A percentile compares a stretch with the other conserved stretches of the same genome.
These are phyloP conservation scores for Ustilago xerochloae DNA, from an alignment of 1,284 basidiomycete genomes.

Conservation along the genomic window DNA sequence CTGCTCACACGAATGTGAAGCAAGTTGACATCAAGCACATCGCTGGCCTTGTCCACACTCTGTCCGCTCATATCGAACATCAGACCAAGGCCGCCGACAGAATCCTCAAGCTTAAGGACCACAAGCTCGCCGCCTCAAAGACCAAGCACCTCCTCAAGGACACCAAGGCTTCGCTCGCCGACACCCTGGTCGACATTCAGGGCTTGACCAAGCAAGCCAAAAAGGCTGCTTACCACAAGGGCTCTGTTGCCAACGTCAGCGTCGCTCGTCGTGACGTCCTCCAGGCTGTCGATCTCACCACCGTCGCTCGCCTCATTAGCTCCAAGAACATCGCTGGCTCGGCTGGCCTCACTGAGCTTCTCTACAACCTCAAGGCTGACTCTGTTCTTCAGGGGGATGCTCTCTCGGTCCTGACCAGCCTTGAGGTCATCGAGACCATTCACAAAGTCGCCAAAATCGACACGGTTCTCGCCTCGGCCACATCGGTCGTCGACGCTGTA, in stretches of 20 bases:
- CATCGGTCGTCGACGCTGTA: conserved; percentile 7
- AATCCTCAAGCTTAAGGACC: conserved; percentile 17
- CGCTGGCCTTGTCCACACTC: conserved; percentile 28
- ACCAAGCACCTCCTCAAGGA: conserved; percentile 5
- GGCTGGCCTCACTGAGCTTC: neutral
- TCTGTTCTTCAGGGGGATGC: conserved; percentile 14
- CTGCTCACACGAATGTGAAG: conserved; percentile 2
- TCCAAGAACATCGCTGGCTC: conserved; percentile 7
- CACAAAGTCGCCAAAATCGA: conserved; percentile 18
- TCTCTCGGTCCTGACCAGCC: conserved; percentile 9
- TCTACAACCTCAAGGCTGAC: conserved; percentile 8
- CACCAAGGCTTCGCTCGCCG: conserved; percentile 5
- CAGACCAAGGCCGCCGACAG: conserved; percentile 10
- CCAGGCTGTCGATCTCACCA: neutral
- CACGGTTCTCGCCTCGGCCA: conserved; percentile 11
- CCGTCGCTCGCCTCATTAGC: conserved; percentile 1
- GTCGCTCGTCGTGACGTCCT: neutral
- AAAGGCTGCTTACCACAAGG: neutral
- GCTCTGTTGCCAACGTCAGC: neutral
- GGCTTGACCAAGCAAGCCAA: neutral
- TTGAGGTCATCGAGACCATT: conserved; percentile 8
- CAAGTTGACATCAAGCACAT: conserved; percentile 26
- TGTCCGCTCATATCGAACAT: conserved; percentile 29
- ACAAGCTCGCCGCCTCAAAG: conserved; percentile 4
- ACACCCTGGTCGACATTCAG: conserved; percentile 4